phyloP scores from a whole-genome alignment of 2,329 filamentous ascomycete genomes.

The Stagonosporopsis chrysanthemi region DNA sequence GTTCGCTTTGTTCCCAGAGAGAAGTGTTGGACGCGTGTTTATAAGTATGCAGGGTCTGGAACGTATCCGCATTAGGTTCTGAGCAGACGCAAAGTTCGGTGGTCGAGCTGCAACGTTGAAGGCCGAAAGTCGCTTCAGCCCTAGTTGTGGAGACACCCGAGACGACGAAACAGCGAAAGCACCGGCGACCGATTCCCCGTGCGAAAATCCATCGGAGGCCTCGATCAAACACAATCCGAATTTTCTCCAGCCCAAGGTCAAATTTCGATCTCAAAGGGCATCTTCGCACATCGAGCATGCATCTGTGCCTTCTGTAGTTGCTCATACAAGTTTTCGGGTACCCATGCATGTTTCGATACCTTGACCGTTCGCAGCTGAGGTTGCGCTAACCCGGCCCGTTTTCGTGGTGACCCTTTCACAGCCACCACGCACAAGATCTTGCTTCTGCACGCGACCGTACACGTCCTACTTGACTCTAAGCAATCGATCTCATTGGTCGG shows the following conservation, averaged over 20 bases:
- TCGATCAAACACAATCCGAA: neutral
- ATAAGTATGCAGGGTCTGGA: neutral
- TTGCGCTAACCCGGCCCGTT: slow-evolving; percentile 11
- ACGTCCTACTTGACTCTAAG: slow-evolving; percentile 7
- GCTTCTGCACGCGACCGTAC: slow-evolving; percentile 13
- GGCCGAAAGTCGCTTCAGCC: slow-evolving; percentile 13
- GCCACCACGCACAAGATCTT: slow-evolving; percentile 13
- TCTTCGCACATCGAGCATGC: neutral
- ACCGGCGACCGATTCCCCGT: slow-evolving; percentile 22
- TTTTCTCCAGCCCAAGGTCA: neutral
- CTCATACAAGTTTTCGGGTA: neutral
- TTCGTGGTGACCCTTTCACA: slow-evolving; percentile 17
- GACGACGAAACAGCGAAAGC: slow-evolving; percentile 2
- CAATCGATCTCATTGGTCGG: neutral
- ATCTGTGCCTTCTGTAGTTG: neutral
- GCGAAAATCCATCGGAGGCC: slow-evolving; percentile 27
- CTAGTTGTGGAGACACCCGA: slow-evolving; percentile 18
- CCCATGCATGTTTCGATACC: neutral
- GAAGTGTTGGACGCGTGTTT: neutral
- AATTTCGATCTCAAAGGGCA: neutral
- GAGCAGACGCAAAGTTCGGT: slow-evolving; percentile 6
- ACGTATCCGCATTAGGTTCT: neutral
- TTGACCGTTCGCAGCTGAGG: slow-evolving; percentile 2
- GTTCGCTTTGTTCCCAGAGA: neutral
- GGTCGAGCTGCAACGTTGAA: slow-evolving; percentile 7